Base-by-base conservation (phyloP, 2,329 filamentous ascomycete genomes). In the Curvularia eragrostidis region DNA sequence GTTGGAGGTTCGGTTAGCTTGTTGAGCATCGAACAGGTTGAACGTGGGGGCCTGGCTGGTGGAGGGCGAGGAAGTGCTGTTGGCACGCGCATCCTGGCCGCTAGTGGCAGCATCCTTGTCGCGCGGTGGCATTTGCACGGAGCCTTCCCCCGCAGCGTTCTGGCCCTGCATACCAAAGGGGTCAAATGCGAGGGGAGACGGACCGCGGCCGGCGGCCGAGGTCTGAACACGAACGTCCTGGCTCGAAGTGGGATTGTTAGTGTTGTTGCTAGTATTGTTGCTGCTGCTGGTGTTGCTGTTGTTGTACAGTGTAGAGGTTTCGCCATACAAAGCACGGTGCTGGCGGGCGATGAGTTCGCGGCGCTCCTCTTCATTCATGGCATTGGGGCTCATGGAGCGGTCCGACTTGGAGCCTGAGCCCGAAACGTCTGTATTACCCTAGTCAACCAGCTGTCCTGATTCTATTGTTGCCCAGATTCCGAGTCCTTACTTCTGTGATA, bases 401-500 rank as follows among this genome's bases (percentile, higher is more conserved):
- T 95, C 91, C 75, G 89, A 89, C 83, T 97, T 97, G 83, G 83
- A 85, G 66, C 84, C 87, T 77, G 87, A 85, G 66, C 84, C 87
- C 77, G 87, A 86, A 78, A 89, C 84, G 77, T 89, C 87, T 82
- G 86, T 83, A 84, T 87, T 79, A 87, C 81, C 84, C 85, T 87
- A 81, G 75, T 78, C 75, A 79, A 77, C 75, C 71, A 74, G 63
- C 69, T 69, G 65, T 70, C 69, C 71, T 73, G 68, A 68, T 66
- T 70, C 74, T 77, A 82, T 80, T 82, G 77, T 83, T 85, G 86
- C 88, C 90, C 87, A 85, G 85, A 87, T 86, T 84, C 85, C 86
- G 87, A 86, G 80, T 88, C 88, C 90, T 88, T 91, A 98, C 95
- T 97, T 91, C 94, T 89, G 85, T 98, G 96, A 83, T 96, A 98